These are phyloP conservation scores for Clarkia xantiana DNA, from an alignment of 345 rosid species.

Conservation along the genomic window DNA sequence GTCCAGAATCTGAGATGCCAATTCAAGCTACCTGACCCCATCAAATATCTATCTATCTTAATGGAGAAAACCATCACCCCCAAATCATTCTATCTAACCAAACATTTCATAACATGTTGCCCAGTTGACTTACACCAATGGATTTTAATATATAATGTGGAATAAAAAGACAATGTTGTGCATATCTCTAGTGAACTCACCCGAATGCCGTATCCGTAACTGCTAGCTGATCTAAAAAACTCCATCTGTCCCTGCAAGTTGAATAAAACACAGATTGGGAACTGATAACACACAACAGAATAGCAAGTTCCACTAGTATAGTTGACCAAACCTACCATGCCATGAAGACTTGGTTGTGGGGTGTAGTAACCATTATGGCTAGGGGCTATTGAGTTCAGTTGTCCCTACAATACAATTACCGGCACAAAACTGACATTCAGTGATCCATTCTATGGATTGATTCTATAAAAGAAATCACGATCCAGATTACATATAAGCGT, in stretches of 20 bases:
- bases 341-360: slow-evolving; percentile 38
- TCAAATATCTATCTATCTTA: neutral
- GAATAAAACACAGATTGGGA: no score
- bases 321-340: slow-evolving; percentile 36
- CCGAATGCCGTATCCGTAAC: slow-evolving; percentile 41
- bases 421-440: no score
- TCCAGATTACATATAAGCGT: slow-evolving; percentile 1
- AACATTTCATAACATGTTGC: no score
- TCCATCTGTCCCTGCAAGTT: slow-evolving; percentile 52
- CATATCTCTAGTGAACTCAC: slow-evolving; percentile 20
- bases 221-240: slow-evolving; percentile 46
- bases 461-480: no score
- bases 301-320: neutral
- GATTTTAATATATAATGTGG: neutral
- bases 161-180: neutral
- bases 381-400: slow-evolving; percentile 41
- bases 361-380: slow-evolving; percentile 39
- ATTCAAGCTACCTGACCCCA: no score
- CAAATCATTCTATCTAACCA: no score
- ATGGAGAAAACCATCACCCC: neutral
- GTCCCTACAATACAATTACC: slow-evolving; percentile 23
- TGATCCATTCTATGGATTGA: no score
- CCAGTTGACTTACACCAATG: no score
- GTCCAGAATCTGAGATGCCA: neutral
- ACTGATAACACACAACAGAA: neutral